Evolutionary conservation across 768 basidiomycete genomes (phyloP), one percentile per base, ranked within the genome.

Genomic region (Boletus vermiculosoides): DNA sequence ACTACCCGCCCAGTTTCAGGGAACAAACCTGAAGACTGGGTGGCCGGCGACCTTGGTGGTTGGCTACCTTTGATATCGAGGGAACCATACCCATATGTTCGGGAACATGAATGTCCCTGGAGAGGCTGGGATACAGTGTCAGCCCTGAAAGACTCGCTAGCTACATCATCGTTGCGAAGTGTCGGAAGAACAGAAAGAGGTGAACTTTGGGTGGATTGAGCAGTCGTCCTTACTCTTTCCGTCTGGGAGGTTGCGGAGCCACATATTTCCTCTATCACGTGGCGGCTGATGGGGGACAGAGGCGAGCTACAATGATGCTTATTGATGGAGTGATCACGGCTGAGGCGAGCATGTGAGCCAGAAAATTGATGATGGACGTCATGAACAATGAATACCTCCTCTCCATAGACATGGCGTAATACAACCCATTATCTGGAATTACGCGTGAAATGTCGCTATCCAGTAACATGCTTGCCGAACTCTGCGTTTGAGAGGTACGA

Each of bases 381-480:
- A 30, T 13, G n/a, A 36, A 45, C 12, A 25, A 52, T 10, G 15
- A 3, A 22, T 34, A 66, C 59, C 55, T 54, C 30, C 5, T 54
- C 22, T 59, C 58, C 42, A 5, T 22, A 20, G 55, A 52, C 30
- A 28, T n/a, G 20, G 31, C 25, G 6, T 12, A 3, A 25, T 36
- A 13, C n/a, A 23, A 33, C 20, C 31, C 44, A 36, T 53, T 4
- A 11, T 60, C 53, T 7, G 60, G 50, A 5, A 67, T 52, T 22
- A 69, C 57, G 18, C 67, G 67, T 30, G 50, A 47, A 25, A 68
- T 30, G 45, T 68, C 67, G 23, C 36, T 54, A 23, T 61, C 50
- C 22, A 59, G 33, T 33, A 68, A 22, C 48, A 45, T 23, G 18
- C 57, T 60, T 16, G 51, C 4, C 1, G 46, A 3, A 13, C 23